Evolutionary conservation across 192 early-diverging fungal genomes (phyloP).

Genomic region (Umbelopsis ramanniana): DNA sequence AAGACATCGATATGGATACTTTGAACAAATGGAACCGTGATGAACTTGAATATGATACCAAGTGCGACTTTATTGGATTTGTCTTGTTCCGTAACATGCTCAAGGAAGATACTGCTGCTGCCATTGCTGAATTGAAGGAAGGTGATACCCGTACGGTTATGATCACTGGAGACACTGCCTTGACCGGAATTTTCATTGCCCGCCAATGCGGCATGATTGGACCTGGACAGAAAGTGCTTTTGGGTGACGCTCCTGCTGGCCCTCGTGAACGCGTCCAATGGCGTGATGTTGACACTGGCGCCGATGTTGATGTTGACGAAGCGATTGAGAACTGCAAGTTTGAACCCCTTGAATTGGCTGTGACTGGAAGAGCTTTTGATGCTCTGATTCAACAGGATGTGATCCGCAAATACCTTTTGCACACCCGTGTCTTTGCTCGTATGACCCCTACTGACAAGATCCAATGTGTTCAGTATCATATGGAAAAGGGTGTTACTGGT

Average conservation of each 20-base stretch:
- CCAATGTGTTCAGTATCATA: slow-evolving; percentile 71
- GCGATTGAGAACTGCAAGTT: slow-evolving; percentile 25
- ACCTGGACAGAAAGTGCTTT: slow-evolving; percentile 48
- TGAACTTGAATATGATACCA: slow-evolving; percentile 58
- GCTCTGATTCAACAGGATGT: slow-evolving; percentile 40
- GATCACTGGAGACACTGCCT: slow-evolving; percentile 83
- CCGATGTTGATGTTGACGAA: slow-evolving; percentile 44
- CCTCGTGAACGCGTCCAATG: slow-evolving; percentile 45
- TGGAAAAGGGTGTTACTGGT: slow-evolving; percentile 78
- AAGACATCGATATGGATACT: slow-evolving; percentile 43
- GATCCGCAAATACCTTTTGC: slow-evolving; percentile 61
- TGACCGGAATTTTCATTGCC: slow-evolving; percentile 76
- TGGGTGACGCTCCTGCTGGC: slow-evolving; percentile 55
- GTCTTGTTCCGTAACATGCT: slow-evolving; percentile 80
- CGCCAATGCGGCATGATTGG: slow-evolving; percentile 68
- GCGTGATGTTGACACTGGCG: slow-evolving; percentile 63
- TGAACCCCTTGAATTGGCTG: slow-evolving; percentile 65
- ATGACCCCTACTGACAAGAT: slow-evolving; percentile 85
- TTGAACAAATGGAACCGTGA: slow-evolving; percentile 53
- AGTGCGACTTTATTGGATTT: slow-evolving; percentile 59
- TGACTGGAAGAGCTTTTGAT: slow-evolving; percentile 74
- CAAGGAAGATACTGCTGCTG: slow-evolving; percentile 69
- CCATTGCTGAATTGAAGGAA: slow-evolving; percentile 66
- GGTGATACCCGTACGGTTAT: slow-evolving; percentile 77
- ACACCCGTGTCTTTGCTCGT: slow-evolving; percentile 78